Evolutionary conservation across 176 grass and related monocot species (phyloP), one percentile per base, ranked within the genome.

Genomic region (Avena sativa): DNA sequence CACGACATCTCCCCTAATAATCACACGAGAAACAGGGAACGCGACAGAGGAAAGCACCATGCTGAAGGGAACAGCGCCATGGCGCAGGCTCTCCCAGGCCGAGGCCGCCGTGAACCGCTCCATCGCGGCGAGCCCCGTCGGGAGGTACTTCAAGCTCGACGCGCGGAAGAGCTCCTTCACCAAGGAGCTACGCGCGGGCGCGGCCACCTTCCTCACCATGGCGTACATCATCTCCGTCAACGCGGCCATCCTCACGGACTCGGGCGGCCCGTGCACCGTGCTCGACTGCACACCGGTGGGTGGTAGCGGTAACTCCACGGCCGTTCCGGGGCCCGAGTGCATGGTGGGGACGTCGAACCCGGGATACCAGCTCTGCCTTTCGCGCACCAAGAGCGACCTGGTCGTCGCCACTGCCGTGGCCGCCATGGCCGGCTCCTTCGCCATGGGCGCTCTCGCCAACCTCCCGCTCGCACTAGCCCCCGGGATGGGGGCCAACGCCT

Each of bases 211-310:
- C 81, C 82, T 94, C 69, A 94, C 93, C 71, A 92, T 94, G 93
- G 90, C 90, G 0, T 94, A 94, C 85, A 90, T 94, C 78, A 75
- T 94, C 73, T 92, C 93, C 59, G 88, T 94, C 73, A 94, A 94
- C 86, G 90, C 93, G 1, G 78, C 85, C 50, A 25, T 94, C 76
- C 87, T 94, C 23, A 90, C 93, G 0, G 93, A 94, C 87, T 94
- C 90, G 8, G 93, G 93, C 26, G 90, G 90, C 3, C 85, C 90
- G 6, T 94, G 93, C 82, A 90, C 87, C 9, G 84, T 32, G 75
- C 17, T 2, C 10, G 84, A 94, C 87, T 94, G 92, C 85, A 67
- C 60, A 1, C 50, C 86, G 13, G 68, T 52, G 47, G 55, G 2
- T 1, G 23, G 56, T 0, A 81, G 73, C 0, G 23, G 56, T 0